Evolutionary conservation across 108 stramenopile species (phyloP), one percentile per base, ranked within the genome.

Genomic region (Skeletonema menzelii): DNA sequence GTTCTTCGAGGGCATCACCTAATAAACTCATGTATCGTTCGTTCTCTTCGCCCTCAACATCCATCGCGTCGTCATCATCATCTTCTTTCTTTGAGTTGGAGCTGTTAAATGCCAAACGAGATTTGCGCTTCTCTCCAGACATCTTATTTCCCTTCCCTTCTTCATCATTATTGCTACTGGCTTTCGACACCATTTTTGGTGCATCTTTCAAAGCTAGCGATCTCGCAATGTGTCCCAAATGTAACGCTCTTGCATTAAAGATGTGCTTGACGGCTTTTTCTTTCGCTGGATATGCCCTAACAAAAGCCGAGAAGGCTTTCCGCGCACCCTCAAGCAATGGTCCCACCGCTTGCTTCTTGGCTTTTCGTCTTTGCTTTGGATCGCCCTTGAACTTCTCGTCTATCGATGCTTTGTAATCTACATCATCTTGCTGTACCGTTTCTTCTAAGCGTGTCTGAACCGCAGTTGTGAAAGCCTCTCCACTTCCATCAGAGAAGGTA

Each of bases 221-320:
- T 49, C 89, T 75, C 8, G 95, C 95, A 34, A 95, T 82, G 69
- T 95, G 95, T 13, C 95, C 95, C 40, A 93, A 63, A 82, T 95
- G 95, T 49, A 95, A 69, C 5, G 90, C 90, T 58, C 92, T 63
- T 8, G 92, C 79, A 59, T 87, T 87, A 67, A 95, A 95, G 47
- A 95, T 91, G 49, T 93, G 91, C 26, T 87, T 80, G 6, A 95
- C 88, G 24, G 85, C 75, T 73, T 93, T 86, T 69, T 95, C 95
- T 65, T 90, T 91, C n/a, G 95, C 91, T 31, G 92, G 85, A 69
- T 95, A 95, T 12, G 92, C 90, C 56, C 95, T 64, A 5, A 95
- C 62, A 65, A 88, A 90, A 7, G 92, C 88, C 40, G 87, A 65
- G 62, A 86, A 95, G 12, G 95, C 92, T 58, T 73, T 72, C 24